These are phyloP conservation scores for Vitrella brassicaformis DNA, from an alignment of 73 alveolate species.

Conservation along the genomic window DNA sequence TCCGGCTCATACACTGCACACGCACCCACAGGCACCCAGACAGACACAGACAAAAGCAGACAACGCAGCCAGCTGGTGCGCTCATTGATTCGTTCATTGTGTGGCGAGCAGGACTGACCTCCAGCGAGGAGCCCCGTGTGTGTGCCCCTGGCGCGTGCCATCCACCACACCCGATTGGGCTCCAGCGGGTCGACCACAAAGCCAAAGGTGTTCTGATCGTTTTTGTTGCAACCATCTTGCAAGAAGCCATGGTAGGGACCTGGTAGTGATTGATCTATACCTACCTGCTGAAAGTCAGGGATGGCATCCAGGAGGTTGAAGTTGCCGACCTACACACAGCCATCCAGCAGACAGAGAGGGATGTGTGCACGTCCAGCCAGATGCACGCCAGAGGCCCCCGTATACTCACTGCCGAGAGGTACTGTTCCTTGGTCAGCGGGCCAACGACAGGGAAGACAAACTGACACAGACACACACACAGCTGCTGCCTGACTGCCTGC, in stretches of 20 bases:
- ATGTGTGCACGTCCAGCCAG: no score
- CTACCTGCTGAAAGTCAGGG: no score
- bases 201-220: not conserved
- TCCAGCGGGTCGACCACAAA: not conserved
- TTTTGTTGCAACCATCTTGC: no score
- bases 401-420: not conserved
- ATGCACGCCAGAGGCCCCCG: no score
- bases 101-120: not conserved
- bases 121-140: not conserved
- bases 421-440: not conserved
- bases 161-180: not conserved
- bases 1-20: not conserved
- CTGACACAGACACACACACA: no score
- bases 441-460: not conserved
- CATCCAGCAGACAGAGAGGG: no score
- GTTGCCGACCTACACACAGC: no score
- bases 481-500: no score
- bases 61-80: not conserved
- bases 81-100: not conserved
- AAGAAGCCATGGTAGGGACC: no score
- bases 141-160: not conserved
- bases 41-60: constrained; percentile 8
- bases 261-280: no score
- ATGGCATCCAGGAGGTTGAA: not conserved
- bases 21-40: not conserved